phyloP scores from a whole-genome alignment of 345 rosid species.

The Kandelia obovata region DNA sequence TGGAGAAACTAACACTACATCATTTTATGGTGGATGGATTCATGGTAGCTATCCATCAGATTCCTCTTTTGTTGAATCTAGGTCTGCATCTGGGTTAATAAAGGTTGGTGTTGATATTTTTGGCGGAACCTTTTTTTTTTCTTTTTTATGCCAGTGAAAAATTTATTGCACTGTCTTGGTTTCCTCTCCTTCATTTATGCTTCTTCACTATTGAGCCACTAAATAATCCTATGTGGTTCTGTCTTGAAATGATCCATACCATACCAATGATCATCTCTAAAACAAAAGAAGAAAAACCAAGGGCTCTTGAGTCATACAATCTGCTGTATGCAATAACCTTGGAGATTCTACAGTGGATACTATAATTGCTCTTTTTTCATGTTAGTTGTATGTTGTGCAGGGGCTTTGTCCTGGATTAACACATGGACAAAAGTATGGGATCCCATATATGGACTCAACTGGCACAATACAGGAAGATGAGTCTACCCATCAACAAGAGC shows the following conservation, averaged over 20 bases:
- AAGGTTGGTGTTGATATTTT: constrained; percentile 47
- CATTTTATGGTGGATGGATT: constrained; percentile 31
- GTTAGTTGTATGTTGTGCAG: constrained; percentile 32
- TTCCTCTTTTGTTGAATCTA: constrained; percentile 44
- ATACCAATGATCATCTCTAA: background rate
- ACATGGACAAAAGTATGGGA: constrained; percentile 77
- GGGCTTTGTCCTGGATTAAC: constrained; percentile 80
- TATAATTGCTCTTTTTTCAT: background rate
- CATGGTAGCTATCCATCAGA: constrained; percentile 22
- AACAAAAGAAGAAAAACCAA: background rate
- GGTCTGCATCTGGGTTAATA: constrained; percentile 55
- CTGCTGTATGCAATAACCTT: background rate
- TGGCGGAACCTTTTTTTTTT: background rate
- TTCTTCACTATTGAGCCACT: background rate
- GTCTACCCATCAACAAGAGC: constrained; percentile 12
- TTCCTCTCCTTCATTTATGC: background rate
- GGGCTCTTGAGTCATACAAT: background rate
- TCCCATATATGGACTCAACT: constrained; percentile 44
- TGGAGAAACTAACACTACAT: constrained; percentile 42
- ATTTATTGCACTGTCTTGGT: background rate
- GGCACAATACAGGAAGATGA: constrained; percentile 16
- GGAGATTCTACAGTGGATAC: background rate
- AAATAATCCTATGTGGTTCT: background rate
- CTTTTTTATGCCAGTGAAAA: background rate
- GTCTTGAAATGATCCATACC: background rate